These are phyloP conservation scores for Centella asiatica DNA, from an alignment of 129 eudicot genomes.

Conservation along the genomic window DNA sequence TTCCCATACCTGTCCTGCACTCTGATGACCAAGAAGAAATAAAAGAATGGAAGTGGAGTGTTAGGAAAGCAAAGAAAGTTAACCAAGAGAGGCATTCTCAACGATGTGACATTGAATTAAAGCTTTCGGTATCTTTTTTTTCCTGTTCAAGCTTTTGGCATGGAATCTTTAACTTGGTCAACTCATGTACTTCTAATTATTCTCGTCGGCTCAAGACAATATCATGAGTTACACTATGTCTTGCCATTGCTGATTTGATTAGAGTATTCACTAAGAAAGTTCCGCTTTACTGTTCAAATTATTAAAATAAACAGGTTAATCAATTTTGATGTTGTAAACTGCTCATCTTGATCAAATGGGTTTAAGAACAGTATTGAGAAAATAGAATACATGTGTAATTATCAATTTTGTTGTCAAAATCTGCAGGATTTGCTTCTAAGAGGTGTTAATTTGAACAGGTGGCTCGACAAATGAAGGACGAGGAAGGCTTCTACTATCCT, in stretches of 20 bases:
- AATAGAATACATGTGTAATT: background rate
- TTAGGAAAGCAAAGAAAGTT: constrained; percentile 68
- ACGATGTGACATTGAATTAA: constrained; percentile 89
- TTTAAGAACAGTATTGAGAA: background rate
- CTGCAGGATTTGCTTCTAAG: constrained; percentile 3
- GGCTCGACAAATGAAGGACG: constrained; percentile 86
- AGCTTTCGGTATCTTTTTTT: constrained; percentile 58
- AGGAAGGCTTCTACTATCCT: constrained; percentile 93
- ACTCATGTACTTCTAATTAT: background rate
- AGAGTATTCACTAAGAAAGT: background rate
- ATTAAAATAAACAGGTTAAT: background rate
- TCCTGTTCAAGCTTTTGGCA: background rate
- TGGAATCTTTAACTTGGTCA: background rate
- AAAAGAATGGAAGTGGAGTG: constrained; percentile 69
- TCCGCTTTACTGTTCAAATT: background rate
- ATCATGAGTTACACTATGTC: background rate
- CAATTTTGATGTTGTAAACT: background rate
- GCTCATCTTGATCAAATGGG: background rate
- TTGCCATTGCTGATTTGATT: background rate
- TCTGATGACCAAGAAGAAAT: constrained; percentile 51
- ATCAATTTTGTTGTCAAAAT: background rate
- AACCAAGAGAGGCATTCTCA: constrained; percentile 82
- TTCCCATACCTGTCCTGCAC: constrained; percentile 59
- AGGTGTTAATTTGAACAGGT: constrained; percentile 42
- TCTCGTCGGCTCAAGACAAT: background rate